Conservation (phyloP, 2,329 filamentous ascomycete species). For the Lecanicillium sp. region DNA sequence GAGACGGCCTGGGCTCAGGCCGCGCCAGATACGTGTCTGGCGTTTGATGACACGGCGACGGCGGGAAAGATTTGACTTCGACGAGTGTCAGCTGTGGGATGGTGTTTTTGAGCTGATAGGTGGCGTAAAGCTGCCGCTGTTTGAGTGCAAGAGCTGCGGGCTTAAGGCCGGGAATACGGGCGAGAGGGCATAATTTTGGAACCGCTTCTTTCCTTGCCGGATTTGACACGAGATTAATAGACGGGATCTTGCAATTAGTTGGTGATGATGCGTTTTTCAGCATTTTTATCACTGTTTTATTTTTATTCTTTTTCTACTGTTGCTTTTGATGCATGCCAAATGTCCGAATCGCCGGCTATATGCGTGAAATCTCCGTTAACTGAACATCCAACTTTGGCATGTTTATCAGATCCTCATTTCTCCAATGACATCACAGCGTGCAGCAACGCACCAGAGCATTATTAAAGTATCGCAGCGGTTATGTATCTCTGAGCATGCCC, state of each 20-base stretch:
- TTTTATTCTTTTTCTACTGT: not conserved
- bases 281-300: too few species aligned
- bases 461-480: too few species aligned
- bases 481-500: too few species aligned
- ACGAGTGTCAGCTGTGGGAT: conserved; percentile 19
- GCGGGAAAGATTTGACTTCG: conserved; percentile 10
- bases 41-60: not conserved
- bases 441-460: too few species aligned
- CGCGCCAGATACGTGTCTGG: not conserved
- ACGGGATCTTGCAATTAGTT: too few species aligned
- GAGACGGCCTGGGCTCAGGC: conserved; percentile 13
- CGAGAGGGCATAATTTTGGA: too few species aligned
- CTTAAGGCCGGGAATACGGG: too few species aligned
- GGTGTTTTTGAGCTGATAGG: conserved; percentile 15
- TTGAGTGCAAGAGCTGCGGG: not conserved
- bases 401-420: conserved; percentile 7
- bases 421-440: conserved; percentile 7
- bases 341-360: too few species aligned
- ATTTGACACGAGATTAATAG: too few species aligned
- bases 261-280: not conserved
- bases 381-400: not conserved
- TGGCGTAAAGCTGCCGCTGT: not conserved
- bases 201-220: too few species aligned
- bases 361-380: too few species aligned
- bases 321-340: not conserved